Evolutionary conservation across 495 filamentous ascomycete genomes (phyloP), one percentile per base, ranked within the genome.

Genomic region (Coniosporium apollinis): DNA sequence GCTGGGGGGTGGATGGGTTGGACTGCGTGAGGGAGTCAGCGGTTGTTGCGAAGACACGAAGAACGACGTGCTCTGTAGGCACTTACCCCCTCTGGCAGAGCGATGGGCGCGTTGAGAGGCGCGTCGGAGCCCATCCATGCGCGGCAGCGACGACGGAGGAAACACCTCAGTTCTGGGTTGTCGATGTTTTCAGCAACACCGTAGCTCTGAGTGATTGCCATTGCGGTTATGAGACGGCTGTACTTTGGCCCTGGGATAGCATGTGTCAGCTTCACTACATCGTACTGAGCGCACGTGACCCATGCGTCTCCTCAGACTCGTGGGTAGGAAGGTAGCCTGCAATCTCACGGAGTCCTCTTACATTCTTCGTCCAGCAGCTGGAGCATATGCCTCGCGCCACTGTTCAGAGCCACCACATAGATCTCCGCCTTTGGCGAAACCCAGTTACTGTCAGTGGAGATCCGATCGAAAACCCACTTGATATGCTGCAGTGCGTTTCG

Each of bases 341-440:
- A 16, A 32, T 14, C 19, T 15, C 0, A 19, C 13, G 4, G n/a
- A 3, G 11, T 30, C 10, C 1, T 35, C 48, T 34, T 40, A 51
- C 49, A 41, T n/a, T 50, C 19, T 3, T 28, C 15, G 17, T 43
- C 34, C 1, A 52, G 32, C 2, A 50, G 13, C 4, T 38, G 19
- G 2, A 55, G 31, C 1, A 57, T 28, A 3, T 46, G 15, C 16
- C 33, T 44, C 19, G 37, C 47, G 14, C 57, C 54, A 15, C 43
- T 41, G 19, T 47, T 34, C 20, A 61, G 38, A 3, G 46, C 56
- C 13, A 61, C 36, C 19, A 58, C 26, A 36, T 55, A 59, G 26
- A 61, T 22, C 39, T 55, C 42, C 2, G 55, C 52, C 21, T 56
- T 45, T 8, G 37, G 13, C 9, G 33, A 18, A 6, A 56, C 44